Percentiles rank a stretch among this genome's conserved stretches.
Evolutionary conservation across 129 eudicot species (phyloP).

Genomic region (Chrysanthemum lavandulifolium): DNA sequence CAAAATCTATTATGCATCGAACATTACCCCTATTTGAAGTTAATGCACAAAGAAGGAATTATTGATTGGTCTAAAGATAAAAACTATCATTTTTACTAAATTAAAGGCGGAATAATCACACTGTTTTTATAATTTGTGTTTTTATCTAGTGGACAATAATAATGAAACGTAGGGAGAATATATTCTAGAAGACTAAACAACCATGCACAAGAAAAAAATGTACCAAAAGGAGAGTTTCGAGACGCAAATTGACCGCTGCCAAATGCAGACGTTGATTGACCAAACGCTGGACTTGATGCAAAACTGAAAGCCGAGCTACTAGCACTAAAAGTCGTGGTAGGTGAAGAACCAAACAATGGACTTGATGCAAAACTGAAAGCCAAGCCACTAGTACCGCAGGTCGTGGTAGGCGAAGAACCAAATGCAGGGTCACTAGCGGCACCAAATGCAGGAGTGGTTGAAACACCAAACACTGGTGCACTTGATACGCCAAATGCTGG

Average conservation of each 20-base stretch:
- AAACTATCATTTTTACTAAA: no score
- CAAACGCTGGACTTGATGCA: not conserved
- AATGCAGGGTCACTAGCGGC: conserved; percentile 38
- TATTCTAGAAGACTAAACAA: not conserved
- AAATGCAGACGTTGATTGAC: conserved; percentile 20
- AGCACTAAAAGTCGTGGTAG: conserved; percentile 60
- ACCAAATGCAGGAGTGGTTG: not conserved
- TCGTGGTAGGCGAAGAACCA: conserved; percentile 37
- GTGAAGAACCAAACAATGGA: conserved; percentile 11
- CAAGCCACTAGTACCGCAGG: conserved; percentile 55
- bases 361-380: not conserved
- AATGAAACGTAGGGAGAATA: no score
- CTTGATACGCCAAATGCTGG: conserved; percentile 6
- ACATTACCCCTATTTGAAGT: no score
- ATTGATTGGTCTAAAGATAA: no score
- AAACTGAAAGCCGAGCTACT: conserved; percentile 24
- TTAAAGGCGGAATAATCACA: no score
- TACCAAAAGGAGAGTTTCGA: conserved; percentile 33
- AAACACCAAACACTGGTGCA: not conserved
- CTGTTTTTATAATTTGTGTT: no score
- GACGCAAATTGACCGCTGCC: not conserved
- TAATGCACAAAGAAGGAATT: no score
- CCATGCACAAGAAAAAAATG: not conserved
- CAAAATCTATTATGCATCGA: no score
- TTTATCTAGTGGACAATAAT: no score